Base-by-base conservation (phyloP, 2,329 filamentous ascomycete genomes). In the Scleromitrula shiraiana region DNA sequence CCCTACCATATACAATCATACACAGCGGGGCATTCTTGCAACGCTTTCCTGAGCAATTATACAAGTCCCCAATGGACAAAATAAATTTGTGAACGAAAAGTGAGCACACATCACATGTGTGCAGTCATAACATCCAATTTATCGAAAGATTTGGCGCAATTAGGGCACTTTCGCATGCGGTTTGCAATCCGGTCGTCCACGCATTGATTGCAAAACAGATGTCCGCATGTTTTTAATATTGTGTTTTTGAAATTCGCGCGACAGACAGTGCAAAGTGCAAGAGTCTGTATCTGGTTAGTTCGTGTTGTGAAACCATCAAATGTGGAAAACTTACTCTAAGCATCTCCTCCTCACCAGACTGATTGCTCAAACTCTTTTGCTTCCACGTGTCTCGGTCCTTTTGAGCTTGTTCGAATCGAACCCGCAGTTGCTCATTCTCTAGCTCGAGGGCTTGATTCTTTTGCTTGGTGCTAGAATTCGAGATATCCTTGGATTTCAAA, bases 201-300 rank as follows among this genome's bases (percentile, higher is more conserved):
- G 64, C 93, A 98, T 40, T 82, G 77, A 62, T 83, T 83, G 75
- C 93, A 98, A 67, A 97, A 95, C 41, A 95, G 79, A 66, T 98
- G 93, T 2, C 93, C 93, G 65, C 93, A 98, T 1, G 87, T 89
- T 69, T 93, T 94, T 65, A 98, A 77, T 8, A 84, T 85, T 0
- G 90, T 95, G 63, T 97, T 88, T 68, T 97, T 97, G 71, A 96
- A 90, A 57, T 91, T 88, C 61, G 81, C 84, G 58, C 88, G 87
- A 70, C 94, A 98, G 42, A 97, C 87, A 9, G 88, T 88, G 71
- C 93, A 98, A 43, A 95, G 80, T 26, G 87, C 84, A 67, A 93
- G 77, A 61, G 76, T 75, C 83, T 88, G 60, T 2, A 50, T 12
- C 46, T 42, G 17, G 62, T 73, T 61, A 73, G 69, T 51, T 56